Conservation (phyloP, 2,329 filamentous ascomycete genomes). For the Trichoderma gracile region DNA sequence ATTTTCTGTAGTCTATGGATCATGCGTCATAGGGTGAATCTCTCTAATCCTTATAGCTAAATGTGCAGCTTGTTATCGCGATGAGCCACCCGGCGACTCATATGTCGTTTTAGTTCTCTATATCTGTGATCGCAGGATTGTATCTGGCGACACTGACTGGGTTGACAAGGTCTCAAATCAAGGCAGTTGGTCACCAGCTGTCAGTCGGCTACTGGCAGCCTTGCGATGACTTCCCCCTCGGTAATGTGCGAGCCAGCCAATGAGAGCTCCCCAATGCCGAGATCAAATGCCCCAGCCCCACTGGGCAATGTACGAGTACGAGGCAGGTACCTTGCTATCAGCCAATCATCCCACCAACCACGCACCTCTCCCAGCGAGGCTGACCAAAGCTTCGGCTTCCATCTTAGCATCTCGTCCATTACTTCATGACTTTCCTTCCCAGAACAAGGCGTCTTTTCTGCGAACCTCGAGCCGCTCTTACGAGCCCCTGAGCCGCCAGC, state of each 20-base stretch:
- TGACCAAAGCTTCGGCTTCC: background rate
- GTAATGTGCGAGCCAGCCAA: background rate
- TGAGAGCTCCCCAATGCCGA: background rate
- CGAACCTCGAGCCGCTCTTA: slow-evolving; percentile 7
- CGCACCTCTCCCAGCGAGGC: slow-evolving; percentile 19
- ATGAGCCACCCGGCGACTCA: slow-evolving; percentile 32
- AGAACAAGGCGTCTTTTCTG: background rate
- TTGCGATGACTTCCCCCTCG: background rate
- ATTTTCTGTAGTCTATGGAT: no score
- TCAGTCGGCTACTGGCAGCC: background rate
- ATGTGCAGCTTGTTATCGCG: slow-evolving; percentile 36
- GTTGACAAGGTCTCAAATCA: background rate
- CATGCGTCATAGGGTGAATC: no score
- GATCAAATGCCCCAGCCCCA: background rate
- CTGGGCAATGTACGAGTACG: background rate
- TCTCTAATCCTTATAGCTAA: slow-evolving; percentile 22
- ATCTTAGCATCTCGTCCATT: background rate
- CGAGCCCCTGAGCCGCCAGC: slow-evolving; percentile 8
- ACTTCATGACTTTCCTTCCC: background rate
- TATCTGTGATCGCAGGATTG: background rate
- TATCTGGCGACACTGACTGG: background rate
- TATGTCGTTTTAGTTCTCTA: no score
- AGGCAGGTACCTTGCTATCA: background rate
- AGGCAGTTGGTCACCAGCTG: background rate
- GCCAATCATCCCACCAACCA: background rate